Conservation (phyloP, 106 monocot genomes). For the Ottelia alismoides region DNA sequence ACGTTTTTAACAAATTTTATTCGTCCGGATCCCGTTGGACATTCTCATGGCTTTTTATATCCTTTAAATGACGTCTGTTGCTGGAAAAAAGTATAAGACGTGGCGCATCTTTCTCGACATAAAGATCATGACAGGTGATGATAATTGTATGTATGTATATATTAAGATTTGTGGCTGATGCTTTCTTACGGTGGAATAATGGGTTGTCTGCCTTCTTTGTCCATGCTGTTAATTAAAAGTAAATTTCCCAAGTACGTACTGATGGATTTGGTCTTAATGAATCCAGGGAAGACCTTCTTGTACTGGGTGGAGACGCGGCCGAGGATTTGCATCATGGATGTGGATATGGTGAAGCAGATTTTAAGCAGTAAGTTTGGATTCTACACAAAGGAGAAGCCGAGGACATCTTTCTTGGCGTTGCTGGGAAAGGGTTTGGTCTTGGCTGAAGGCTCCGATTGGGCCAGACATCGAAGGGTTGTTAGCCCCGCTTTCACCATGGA, state of each 20-base stretch:
- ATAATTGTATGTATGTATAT: too few species aligned
- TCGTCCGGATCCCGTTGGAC: not conserved
- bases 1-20: not conserved
- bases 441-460: conserved; percentile 37
- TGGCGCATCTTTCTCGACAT: too few species aligned
- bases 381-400: conserved; percentile 14
- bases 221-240: not conserved
- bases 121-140: too few species aligned
- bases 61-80: too few species aligned
- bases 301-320: conserved; percentile 30
- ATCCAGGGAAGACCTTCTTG: conserved; percentile 28
- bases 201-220: not conserved
- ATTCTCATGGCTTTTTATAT: too few species aligned
- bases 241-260: not conserved
- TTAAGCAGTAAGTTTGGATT: conserved; percentile 38
- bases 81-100: too few species aligned
- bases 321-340: conserved; percentile 27
- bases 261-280: not conserved
- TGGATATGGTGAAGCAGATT: conserved; percentile 34
- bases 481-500: conserved; percentile 52
- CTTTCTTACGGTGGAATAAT: too few species aligned
- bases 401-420: conserved; percentile 8
- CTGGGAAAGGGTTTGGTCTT: conserved; percentile 39
- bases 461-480: conserved; percentile 32
- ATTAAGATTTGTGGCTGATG: too few species aligned